Evolutionary conservation across 495 filamentous ascomycete species (phyloP).

Genomic region (Lentithecium fluviatile): DNA sequence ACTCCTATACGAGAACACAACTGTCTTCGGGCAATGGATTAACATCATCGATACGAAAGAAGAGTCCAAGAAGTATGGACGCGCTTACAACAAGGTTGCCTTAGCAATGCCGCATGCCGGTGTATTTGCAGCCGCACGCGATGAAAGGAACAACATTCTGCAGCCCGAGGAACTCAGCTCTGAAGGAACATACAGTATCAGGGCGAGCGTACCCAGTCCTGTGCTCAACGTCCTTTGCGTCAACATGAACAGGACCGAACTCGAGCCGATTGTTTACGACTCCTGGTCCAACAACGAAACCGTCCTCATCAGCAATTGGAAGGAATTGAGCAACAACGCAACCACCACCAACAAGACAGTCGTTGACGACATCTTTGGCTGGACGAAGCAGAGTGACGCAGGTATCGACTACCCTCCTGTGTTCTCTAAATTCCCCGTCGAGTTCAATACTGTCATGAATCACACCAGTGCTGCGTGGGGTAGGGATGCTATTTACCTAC

Average conservation of each 20-base stretch:
- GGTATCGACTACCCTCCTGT: conserved; percentile 56
- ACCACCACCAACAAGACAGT: conserved; percentile 53
- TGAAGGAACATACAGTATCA: conserved; percentile 62
- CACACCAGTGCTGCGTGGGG: conserved; percentile 41
- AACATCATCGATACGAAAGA: conserved; percentile 48
- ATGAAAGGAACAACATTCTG: conserved; percentile 60
- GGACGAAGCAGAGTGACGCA: conserved; percentile 44
- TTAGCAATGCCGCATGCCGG: conserved; percentile 72
- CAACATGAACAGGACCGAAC: conserved; percentile 56
- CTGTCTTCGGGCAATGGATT: conserved; percentile 62
- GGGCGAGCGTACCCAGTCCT: conserved; percentile 64
- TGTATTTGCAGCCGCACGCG: conserved; percentile 58
- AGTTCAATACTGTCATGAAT: conserved; percentile 67
- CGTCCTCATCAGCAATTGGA: conserved; percentile 40
- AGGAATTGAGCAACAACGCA: conserved; percentile 17
- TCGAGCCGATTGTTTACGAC: conserved; percentile 61
- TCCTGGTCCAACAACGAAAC: conserved; percentile 51
- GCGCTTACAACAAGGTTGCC: conserved; percentile 70
- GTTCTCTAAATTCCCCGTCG: conserved; percentile 60
- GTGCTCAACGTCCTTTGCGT: conserved; percentile 69
- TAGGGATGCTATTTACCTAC: conserved; percentile 59
- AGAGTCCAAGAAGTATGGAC: conserved; percentile 46
- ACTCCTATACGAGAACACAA: conserved; percentile 65
- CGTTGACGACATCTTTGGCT: conserved; percentile 69
- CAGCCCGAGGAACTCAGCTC: conserved; percentile 65